Conservation (phyloP, 2,329 filamentous ascomycete species). For the Diaporthe amygdali region DNA sequence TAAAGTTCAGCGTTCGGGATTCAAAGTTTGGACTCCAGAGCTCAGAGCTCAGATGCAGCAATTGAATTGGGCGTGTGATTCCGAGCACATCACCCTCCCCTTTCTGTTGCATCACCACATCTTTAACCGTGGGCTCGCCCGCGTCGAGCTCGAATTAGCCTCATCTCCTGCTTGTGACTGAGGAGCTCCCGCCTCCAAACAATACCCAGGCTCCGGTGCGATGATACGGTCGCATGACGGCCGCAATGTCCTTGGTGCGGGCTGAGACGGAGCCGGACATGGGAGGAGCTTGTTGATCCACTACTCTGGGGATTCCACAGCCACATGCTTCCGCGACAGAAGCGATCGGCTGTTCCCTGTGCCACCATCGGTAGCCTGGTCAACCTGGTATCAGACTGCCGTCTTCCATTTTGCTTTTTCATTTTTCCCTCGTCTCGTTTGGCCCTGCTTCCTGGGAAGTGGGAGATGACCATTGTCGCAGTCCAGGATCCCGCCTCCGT, state of each 20-base stretch:
- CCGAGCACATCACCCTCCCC: neutral
- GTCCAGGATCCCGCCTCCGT: neutral
- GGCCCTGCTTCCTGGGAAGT: neutral
- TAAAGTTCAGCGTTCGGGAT: neutral
- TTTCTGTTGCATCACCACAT: neutral
- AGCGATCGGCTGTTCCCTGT: constrained; percentile 12
- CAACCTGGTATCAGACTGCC: constrained; percentile 5
- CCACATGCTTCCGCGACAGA: constrained; percentile 17
- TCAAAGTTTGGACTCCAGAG: neutral
- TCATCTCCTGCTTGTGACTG: neutral
- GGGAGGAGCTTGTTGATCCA: constrained; percentile 4
- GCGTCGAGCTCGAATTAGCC: neutral
- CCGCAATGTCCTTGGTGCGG: constrained; percentile 9
- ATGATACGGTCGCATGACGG: constrained; percentile 10
- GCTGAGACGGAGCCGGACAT: constrained; percentile 4
- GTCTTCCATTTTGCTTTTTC: neutral
- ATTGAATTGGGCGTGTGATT: neutral
- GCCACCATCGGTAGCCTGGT: constrained; percentile 10
- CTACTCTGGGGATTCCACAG: constrained; percentile 8
- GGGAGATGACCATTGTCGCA: neutral
- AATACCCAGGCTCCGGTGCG: neutral
- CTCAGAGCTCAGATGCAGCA: neutral
- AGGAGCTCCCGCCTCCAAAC: neutral
- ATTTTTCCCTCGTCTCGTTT: neutral
- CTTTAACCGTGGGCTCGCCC: neutral